Base-by-base conservation (phyloP, 345 rosid species). In the Citrus trifoliata region DNA sequence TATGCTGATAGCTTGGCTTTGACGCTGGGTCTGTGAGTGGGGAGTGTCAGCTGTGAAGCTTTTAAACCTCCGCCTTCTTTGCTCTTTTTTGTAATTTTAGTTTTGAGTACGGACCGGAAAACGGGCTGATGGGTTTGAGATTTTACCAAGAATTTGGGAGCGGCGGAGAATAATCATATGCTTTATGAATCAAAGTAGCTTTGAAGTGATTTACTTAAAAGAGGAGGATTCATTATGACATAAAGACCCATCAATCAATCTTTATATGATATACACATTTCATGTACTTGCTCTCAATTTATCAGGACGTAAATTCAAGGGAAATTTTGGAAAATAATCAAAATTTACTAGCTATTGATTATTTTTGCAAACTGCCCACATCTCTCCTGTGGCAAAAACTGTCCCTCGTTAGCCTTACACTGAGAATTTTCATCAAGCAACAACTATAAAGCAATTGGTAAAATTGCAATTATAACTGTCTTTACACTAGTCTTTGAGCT, bases 1-100 rank as follows among this genome's bases (percentile, higher is more conserved):
- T 73, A 37, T 18, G 33, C 35, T 10, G 30, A 58, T 51, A 69
- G 83, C 86, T 77, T 83, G 37, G 30, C 25, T 62, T 73, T 33
- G 40, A 83, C 84, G 78, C 83, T 80, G 51, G 51, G 51, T 10
- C 37, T 25, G 73, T 7, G 13, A 10, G 1, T 10, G 51, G 16
- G 42, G 18, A 46, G 51, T 46, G 51, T 46, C 18, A 12, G 51
- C 18, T 18, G 56, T 28, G 6, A 10, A 22, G 61, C n/a, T 63
- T 21, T 62, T 33, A 46, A 28, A 10, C 70, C 58, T 9, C 22
- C 21, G 28, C 58, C 53, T 67, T 22, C 46, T n/a, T 42, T 38
- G n/a, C 25, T 24, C 27, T 6, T 25, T 25, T 6, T 40, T 14
- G 24, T 22, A 6, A 22, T 40, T 38, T 27, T 27, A 1, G 12